These are phyloP conservation scores for Scleroderma citrinum DNA, from an alignment of 768 basidiomycete genomes.

Conservation along the genomic window DNA sequence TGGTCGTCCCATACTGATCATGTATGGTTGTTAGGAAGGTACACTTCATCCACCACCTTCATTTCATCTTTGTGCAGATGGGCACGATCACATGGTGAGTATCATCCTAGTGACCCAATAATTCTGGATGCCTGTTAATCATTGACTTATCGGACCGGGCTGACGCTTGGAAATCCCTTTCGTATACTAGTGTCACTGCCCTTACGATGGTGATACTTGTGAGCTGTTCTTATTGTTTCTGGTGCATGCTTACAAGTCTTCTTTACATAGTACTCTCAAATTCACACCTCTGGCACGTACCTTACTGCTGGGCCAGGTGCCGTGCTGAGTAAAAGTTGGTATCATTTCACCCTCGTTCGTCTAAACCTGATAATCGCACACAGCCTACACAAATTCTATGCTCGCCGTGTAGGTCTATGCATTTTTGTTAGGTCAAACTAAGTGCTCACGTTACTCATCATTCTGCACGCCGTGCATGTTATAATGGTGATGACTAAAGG, in stretches of 20 bases:
- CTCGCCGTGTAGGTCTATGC: constrained; percentile 15
- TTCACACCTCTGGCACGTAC: neutral
- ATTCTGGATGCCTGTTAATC: no score
- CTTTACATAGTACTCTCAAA: constrained; percentile 11
- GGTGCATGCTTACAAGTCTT: no score
- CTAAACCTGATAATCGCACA: neutral
- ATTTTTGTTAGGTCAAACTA: neutral
- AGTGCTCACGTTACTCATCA: no score
- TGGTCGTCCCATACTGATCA: no score
- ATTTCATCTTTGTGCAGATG: constrained; percentile 13
- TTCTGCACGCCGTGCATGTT: no score
- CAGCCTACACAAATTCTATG: constrained; percentile 22
- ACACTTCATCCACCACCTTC: no score
- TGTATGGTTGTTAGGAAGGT: no score
- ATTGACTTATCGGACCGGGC: no score
- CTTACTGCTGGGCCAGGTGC: constrained; percentile 8
- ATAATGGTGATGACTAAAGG: neutral
- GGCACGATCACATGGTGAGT: constrained; percentile 16
- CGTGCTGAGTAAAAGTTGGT: constrained; percentile 5
- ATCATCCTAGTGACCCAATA: no score
- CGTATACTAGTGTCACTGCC: constrained; percentile 11
- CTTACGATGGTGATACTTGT: constrained; percentile 9
- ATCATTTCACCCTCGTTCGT: neutral
- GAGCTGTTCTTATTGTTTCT: neutral
- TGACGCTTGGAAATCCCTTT: no score